Base-by-base conservation (phyloP, 2,329 filamentous ascomycete genomes). In the Clonostachys rosea region DNA sequence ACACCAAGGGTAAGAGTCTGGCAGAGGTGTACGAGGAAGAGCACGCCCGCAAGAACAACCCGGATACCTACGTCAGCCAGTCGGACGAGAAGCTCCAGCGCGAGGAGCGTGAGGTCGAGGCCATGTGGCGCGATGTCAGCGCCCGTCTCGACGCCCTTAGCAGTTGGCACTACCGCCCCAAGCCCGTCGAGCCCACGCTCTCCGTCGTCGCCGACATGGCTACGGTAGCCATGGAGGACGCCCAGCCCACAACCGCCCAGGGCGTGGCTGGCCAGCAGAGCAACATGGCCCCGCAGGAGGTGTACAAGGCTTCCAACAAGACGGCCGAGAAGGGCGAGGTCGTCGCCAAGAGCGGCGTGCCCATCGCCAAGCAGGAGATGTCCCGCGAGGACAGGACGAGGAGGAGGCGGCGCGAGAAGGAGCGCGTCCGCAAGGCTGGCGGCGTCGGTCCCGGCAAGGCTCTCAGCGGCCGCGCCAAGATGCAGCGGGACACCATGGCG, bases 11-110 rank as follows among this genome's bases (percentile, higher is more conserved):
- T n/a, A 87, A 95, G 67, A 84, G 89, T 52, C 81, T 99, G 12
- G 92, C 91, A 0, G 91, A 96, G 58, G 77, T 96, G 44, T 99
- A 97, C 71, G 94, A 97, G 68, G 87, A 94, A 61, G 91, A 97
- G 56, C 89, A 96, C 65, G 74, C 92, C 52, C 86, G 88, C 61
- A 77, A 81, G 46, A 79, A 81, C 3, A 88, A 96, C 64, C 87
- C 90, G 4, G 81, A 83, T 53, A 85, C 81, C 35, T 95, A 90
- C 61, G 79, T 94, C 50, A 90, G 89, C 65, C 81, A 85, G 55
- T 82, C 86, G 34, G 88, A 95, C 59, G 89, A 94, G 67, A 92
- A 91, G 67, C 70, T 90, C 20, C 82, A 81, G 54, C 86, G 85
- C 51, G 89, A 95, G 59, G 90, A 96, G 67, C 78, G 81, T 49